A percentile compares a stretch with the other conserved stretches of the same genome.
phyloP scores from a whole-genome alignment of 1,284 basidiomycete genomes.

The Xerocomus nothofagi region DNA sequence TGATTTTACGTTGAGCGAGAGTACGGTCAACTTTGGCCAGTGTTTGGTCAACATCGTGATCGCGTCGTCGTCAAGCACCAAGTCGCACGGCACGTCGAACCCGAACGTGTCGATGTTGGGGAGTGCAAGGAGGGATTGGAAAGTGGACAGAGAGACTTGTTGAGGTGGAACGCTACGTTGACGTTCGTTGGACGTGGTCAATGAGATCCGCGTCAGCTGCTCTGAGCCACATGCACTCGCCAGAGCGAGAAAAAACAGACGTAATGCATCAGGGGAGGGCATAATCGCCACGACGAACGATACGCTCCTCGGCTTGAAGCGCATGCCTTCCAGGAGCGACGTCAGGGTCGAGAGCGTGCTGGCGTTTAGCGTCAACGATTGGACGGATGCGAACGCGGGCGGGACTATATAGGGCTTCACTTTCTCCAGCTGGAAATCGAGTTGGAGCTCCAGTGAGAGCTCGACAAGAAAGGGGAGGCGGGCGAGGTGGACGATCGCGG shows the following conservation, averaged over 20 bases:
- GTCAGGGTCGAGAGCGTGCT: constrained; percentile 19
- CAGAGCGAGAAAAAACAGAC: constrained; percentile 24
- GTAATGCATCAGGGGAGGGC: constrained; percentile 20
- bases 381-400: constrained; percentile 18
- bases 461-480: constrained; percentile 17
- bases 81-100: constrained; percentile 21
- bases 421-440: constrained; percentile 16
- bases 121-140: constrained; percentile 20
- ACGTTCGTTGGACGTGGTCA: constrained; percentile 5
- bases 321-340: constrained; percentile 21
- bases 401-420: constrained; percentile 12
- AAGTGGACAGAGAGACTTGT: constrained; percentile 16
- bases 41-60: constrained; percentile 16
- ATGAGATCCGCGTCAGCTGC: constrained; percentile 10
- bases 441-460: constrained; percentile 21
- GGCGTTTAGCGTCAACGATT: constrained; percentile 10
- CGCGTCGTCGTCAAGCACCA: constrained; percentile 17
- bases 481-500: constrained; percentile 25
- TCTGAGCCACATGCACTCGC: constrained; percentile 17
- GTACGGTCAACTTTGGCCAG: constrained; percentile 17
- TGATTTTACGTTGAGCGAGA: constrained; percentile 17
- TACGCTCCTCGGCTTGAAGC: constrained; percentile 14
- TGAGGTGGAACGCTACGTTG: background rate
- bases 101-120: constrained; percentile 14
- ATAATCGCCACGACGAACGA: constrained; percentile 15